A percentile compares a stretch with the other conserved stretches of the same genome.
These are phyloP conservation scores for Umbelopsis sp. DNA, from an alignment of 192 early-diverging fungal species.

Conservation along the genomic window DNA sequence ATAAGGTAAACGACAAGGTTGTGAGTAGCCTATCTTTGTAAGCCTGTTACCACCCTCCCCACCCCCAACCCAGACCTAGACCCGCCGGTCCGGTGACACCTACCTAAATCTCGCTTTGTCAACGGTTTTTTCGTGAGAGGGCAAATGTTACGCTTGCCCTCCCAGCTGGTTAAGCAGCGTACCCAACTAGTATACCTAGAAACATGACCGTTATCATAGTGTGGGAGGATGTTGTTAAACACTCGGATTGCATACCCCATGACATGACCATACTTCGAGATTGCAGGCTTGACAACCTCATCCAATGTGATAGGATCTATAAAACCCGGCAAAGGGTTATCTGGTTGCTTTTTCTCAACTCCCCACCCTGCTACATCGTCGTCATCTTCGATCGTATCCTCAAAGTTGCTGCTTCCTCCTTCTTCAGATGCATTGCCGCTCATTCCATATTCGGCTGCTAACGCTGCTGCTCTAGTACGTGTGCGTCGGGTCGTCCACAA, in stretches of 20 bases:
- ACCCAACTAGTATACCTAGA: slow-evolving; percentile 69
- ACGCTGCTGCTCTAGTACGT: slow-evolving; percentile 35
- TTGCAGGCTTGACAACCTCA: slow-evolving; percentile 83
- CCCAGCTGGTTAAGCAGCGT: slow-evolving; percentile 76
- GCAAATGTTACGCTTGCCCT: slow-evolving; percentile 78
- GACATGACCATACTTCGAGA: slow-evolving; percentile 89
- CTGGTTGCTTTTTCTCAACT: slow-evolving; percentile 38
- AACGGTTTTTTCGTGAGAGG: slow-evolving; percentile 90
- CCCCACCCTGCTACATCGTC: slow-evolving; percentile 39
- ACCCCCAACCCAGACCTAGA: no score
- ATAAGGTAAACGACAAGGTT: not conserved
- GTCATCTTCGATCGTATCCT: slow-evolving; percentile 41
- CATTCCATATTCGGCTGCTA: not conserved
- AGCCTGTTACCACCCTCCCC: not conserved
- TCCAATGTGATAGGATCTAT: slow-evolving; percentile 94
- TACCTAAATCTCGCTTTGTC: slow-evolving; percentile 82
- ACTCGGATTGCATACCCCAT: slow-evolving; percentile 60
- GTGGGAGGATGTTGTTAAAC: not conserved
- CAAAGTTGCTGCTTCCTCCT: slow-evolving; percentile 29
- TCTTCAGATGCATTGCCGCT: slow-evolving; percentile 11
- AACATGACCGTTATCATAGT: not conserved
- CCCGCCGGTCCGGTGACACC: not conserved
- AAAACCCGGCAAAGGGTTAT: slow-evolving; percentile 79
- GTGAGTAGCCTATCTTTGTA: not conserved
- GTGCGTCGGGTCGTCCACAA: slow-evolving; percentile 64